phyloP scores from a whole-genome alignment of 768 basidiomycete species.

The Lentinula lateritia region DNA sequence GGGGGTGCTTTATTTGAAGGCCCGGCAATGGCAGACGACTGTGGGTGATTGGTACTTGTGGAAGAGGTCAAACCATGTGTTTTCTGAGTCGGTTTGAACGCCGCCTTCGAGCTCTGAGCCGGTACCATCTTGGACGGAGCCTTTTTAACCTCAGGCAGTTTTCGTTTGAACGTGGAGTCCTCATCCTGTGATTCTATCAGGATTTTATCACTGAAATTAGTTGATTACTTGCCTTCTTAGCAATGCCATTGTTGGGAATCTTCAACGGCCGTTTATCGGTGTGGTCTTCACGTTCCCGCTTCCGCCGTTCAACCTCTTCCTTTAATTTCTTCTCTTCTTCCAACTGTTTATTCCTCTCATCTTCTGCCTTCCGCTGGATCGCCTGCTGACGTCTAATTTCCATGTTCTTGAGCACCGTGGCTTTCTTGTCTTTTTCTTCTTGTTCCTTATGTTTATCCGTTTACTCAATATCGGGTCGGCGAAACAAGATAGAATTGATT shows the following conservation, averaged over 20 bases:
- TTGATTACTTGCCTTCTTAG: conserved; percentile 49
- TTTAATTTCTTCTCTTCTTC: conserved; percentile 71
- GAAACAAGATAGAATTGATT: not conserved
- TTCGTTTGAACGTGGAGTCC: conserved; percentile 68
- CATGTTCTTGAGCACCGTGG: conserved; percentile 69
- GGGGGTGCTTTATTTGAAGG: conserved; percentile 13
- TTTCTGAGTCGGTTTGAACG: conserved; percentile 39
- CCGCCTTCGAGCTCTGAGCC: conserved; percentile 8
- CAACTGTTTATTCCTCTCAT: conserved; percentile 56
- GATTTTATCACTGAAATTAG: not conserved
- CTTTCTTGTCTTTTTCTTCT: conserved; percentile 80
- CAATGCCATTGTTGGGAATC: conserved; percentile 16
- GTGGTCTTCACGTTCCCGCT: conserved; percentile 76
- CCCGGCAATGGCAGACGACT: conserved; percentile 24
- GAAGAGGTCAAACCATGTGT: conserved; percentile 41
- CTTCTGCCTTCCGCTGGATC: conserved; percentile 70
- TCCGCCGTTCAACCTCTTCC: conserved; percentile 71
- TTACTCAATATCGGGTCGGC: conserved; percentile 2
- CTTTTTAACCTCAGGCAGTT: conserved; percentile 57
- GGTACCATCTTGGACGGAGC: conserved; percentile 15
- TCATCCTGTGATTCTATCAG: conserved; percentile 46
- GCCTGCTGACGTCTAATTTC: conserved; percentile 73
- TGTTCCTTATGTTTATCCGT: conserved; percentile 63
- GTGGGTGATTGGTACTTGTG: conserved; percentile 32
- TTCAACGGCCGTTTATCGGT: conserved; percentile 66